Evolutionary conservation across 2,329 filamentous ascomycete genomes (phyloP), one percentile per base, ranked within the genome.

Genomic region (Helotiales sp.): DNA sequence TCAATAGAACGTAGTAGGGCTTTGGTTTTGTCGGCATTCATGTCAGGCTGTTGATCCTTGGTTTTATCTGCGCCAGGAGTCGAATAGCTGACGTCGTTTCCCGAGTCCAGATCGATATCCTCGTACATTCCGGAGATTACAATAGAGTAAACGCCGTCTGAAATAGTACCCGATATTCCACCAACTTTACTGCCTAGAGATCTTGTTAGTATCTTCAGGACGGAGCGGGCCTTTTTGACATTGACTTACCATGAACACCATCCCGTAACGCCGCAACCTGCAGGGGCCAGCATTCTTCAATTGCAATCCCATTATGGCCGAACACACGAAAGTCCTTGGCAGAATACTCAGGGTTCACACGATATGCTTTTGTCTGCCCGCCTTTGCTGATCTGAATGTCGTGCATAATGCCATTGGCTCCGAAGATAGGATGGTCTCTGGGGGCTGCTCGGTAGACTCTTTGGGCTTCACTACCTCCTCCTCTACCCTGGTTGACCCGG

Each of bases 241-340:
- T n/a, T n/a, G n/a, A 34, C 42, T 22, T 54, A 54, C 52, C 42
- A 40, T 54, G 42, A 3, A 36, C 52, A 30, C 52, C 52, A 22
- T 54, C 42, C 48, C 42, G 17, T 2, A 54, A 17, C 4, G 52
- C 52, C 6, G 40, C 52, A 36, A 54, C 36, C 10, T 48, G 52
- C 13, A 31, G n/a, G 7, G 52, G 12, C 52, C 42, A 54, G 5
- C 25, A 33, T 2, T 48, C 12, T 2, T 42, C 42, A 8, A 54
- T 19, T 22, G 13, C 8, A 3, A 54, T 13, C 1, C 52, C 42
- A 17, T 54, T 54, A 12, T 54, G 22, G 8, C 52, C 52, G 19
- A 54, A 54, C 13, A 38, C 33, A 9, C 19, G 3, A 13, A 44
- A 44, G 22, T 15, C 22, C n/a, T n/a, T 44, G 19, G 6, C 8